Percentiles rank a stretch among this genome's conserved stretches.
Conservation (phyloP, 768 basidiomycete species). For the Chalciporus piperatus region DNA sequence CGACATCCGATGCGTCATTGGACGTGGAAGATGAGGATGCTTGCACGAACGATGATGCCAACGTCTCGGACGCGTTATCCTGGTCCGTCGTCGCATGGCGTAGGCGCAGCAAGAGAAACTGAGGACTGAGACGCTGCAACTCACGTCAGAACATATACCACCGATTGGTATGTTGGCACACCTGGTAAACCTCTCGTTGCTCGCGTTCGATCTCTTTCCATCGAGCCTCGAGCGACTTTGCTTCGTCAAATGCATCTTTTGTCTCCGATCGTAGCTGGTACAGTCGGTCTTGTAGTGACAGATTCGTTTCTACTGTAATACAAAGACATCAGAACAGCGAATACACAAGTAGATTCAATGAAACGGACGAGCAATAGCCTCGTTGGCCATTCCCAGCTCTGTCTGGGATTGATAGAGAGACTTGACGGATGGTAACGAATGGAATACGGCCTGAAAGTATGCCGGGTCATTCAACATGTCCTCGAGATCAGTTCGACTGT, state of each 20-base stretch:
- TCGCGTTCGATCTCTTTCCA: slow-evolving; percentile 89
- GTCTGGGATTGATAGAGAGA: slow-evolving; percentile 72
- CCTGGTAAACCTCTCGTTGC: slow-evolving; percentile 88
- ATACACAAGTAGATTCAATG: not conserved
- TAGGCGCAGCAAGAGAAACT: slow-evolving; percentile 85
- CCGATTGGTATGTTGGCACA: slow-evolving; percentile 28
- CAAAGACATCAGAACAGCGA: slow-evolving; percentile 9
- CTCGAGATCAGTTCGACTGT: slow-evolving; percentile 88
- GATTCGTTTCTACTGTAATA: slow-evolving; percentile 79
- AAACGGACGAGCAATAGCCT: slow-evolving; percentile 77
- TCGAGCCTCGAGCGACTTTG: slow-evolving; percentile 72
- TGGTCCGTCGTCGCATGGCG: slow-evolving; percentile 86
- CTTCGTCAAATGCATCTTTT: slow-evolving; percentile 83
- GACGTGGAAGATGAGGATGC: slow-evolving; percentile 38
- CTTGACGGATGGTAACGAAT: slow-evolving; percentile 73
- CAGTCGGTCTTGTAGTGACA: slow-evolving; percentile 71
- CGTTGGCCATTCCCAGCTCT: slow-evolving; percentile 80
- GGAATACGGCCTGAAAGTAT: slow-evolving; percentile 87
- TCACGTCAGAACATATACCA: slow-evolving; percentile 9
- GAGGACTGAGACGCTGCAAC: slow-evolving; percentile 75
- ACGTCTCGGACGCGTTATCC: slow-evolving; percentile 83
- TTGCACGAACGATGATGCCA: slow-evolving; percentile 82
- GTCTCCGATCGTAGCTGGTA: slow-evolving; percentile 79
- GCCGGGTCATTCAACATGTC: slow-evolving; percentile 76
- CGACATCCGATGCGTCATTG: slow-evolving; percentile 51